Base-by-base conservation (phyloP, 257 asterid genomes). In the Apocynum venetum region DNA sequence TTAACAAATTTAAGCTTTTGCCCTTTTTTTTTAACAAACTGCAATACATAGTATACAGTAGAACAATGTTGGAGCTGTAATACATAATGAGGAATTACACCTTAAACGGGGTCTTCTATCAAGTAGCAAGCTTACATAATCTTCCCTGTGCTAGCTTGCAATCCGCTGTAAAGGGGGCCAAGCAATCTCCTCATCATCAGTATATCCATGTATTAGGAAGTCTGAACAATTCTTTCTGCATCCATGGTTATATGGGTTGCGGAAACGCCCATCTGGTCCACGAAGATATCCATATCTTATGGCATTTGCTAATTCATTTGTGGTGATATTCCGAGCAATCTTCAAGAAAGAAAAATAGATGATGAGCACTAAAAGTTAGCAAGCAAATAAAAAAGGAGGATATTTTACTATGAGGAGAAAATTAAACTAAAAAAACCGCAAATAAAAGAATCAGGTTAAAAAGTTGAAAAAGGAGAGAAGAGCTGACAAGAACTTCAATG, bases 161-260 rank as follows among this genome's bases (percentile, higher is more conserved):
- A 79, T 85, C 80, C 79, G 94, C 79, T 87, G 92, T 51, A 93
- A 87, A 72, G 97, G 93, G 74, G 96, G 98, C 98, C 97, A 96
- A 31, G 98, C 97, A 78, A 96, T 85, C 90, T 93, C 94, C 55
- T 89, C 85, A 17, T 96, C 99, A 35, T 96, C 85, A 25, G 97
- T 89, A 80, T 87, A 86, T 8, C 99, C 99, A 20, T 89, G 75
- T 80, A 91, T 84, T 44, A 91, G 31, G 81, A 96, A 96, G 88
- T 93, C 96, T 0, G 95, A 82, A 88, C 96, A 96, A 70, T 96
- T 96, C 91, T 88, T 93, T 86, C 92, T 80, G 75, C 94, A 93
- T 12, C 99, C 99, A 74, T 91, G 97, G 83, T 93, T 91, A 76
- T 96, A 93, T 4, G 99, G 98, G 82, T 96, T 96, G 73, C 97